A percentile compares a stretch with the other conserved stretches of the same genome.
phyloP scores from a whole-genome alignment of 2,329 filamentous ascomycete genomes.

The Huntiella omanensis region DNA sequence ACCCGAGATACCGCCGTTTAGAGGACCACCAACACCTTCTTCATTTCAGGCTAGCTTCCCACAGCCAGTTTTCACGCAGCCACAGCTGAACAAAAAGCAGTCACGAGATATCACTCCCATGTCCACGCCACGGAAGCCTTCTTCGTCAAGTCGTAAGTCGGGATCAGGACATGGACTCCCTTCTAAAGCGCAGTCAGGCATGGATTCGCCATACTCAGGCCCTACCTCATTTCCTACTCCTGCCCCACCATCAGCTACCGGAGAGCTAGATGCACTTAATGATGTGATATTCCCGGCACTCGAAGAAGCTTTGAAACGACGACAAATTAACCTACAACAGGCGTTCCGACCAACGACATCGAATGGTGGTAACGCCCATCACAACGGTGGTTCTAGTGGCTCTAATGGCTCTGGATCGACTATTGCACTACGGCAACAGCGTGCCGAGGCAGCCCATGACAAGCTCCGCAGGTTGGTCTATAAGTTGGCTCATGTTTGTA shows the following conservation, averaged over 20 bases:
- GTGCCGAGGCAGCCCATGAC: constrained; percentile 57
- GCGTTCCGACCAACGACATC: constrained; percentile 24
- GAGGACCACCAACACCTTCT: constrained; percentile 20
- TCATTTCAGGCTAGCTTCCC: constrained; percentile 13
- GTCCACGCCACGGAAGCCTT: constrained; percentile 6
- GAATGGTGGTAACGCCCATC: too few species aligned
- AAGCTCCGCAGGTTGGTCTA: constrained; percentile 63
- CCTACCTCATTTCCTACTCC: constrained; percentile 36
- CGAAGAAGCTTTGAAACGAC: constrained; percentile 72
- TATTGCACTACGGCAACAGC: constrained; percentile 42
- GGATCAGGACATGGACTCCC: constrained; percentile 13
- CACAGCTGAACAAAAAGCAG: constrained; percentile 12
- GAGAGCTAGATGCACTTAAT: constrained; percentile 67
- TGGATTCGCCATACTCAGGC: constrained; percentile 16
- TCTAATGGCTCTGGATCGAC: constrained; percentile 12
- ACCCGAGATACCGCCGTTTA: constrained; percentile 37
- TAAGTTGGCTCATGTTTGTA: constrained; percentile 66
- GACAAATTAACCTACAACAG: constrained; percentile 43
- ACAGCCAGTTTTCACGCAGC: constrained; percentile 1
- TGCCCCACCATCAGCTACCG: constrained; percentile 37
- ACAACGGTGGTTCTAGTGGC: too few species aligned
- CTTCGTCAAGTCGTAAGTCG: neutral
- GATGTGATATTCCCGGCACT: constrained; percentile 87
- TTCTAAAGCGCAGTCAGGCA: constrained; percentile 17
- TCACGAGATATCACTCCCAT: constrained; percentile 13